Conservation (phyloP, 2,329 filamentous ascomycete genomes). For the Aspergillus eucalypticola region DNA sequence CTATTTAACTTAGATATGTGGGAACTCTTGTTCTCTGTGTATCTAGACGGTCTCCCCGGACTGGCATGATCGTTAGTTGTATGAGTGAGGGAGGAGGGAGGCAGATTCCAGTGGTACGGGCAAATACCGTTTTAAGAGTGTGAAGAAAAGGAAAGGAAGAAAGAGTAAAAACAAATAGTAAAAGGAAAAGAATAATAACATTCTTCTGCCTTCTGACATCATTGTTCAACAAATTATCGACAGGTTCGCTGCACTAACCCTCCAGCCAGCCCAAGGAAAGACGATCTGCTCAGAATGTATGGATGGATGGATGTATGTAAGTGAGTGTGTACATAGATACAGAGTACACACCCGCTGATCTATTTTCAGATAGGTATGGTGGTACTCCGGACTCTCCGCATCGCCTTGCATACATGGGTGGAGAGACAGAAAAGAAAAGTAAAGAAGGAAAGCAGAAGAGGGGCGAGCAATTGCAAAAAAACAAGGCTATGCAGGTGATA, state of each 20-base stretch:
- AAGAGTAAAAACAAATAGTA: background rate
- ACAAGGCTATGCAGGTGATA: background rate
- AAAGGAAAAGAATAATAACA: background rate
- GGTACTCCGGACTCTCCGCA: conserved; percentile 5
- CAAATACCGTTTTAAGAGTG: background rate
- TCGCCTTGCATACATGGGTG: conserved; percentile 1
- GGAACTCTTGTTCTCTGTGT: too few relatives aligned
- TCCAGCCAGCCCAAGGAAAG: background rate
- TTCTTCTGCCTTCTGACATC: background rate
- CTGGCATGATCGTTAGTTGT: too few relatives aligned
- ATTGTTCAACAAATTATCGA: background rate
- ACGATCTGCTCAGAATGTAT: background rate
- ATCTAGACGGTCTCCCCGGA: too few relatives aligned
- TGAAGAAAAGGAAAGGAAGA: background rate
- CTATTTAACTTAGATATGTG: too few relatives aligned
- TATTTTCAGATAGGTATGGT: background rate
- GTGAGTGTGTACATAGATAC: background rate
- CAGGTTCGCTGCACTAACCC: too few relatives aligned
- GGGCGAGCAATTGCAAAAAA: background rate
- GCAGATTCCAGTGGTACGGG: background rate
- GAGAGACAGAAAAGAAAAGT: too few relatives aligned
- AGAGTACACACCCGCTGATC: background rate
- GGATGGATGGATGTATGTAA: background rate
- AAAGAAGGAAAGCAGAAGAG: too few relatives aligned
- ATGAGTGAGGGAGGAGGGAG: too few relatives aligned